Evolutionary conservation across 75 land plant genomes (phyloP), one percentile per base, ranked within the genome.

Genomic region (Selaginella moellendorffii): DNA sequence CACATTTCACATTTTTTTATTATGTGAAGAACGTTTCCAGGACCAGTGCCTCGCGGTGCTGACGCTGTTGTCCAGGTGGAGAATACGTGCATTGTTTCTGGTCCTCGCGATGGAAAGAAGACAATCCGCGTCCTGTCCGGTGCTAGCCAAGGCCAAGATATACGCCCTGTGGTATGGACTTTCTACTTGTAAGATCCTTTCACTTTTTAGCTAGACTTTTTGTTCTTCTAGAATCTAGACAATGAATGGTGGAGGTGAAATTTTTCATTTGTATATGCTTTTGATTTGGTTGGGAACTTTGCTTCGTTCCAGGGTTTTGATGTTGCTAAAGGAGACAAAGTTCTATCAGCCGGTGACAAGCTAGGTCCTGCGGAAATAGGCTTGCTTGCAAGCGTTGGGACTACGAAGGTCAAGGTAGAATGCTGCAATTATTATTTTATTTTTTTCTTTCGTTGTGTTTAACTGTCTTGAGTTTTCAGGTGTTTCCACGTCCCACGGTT

Each of bases 41-140:
- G 96, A 20, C 90, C 96, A 21, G 79, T 92, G 29, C 97, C 97
- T 26, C 84, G 81, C 67, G 96, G 97, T 63, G 96, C 96, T 24
- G 96, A 92, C 78, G 86, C 97, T 27, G 90, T 92, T 28, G 96
- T 92, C 29, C 95, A 88, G 76, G 80, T 92, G 54, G 97, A 92
- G 77, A 75, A 88, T 68, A 85, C 87, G 27, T 46, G 61, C 64
- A 26, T 84, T 31, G 64, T 65, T 24, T 74, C 21, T 53, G 27
- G 36, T 17, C 28, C 53, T 9, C 65, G 17, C 19, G 74, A 66
- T 78, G 78, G n/a, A n/a, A n/a, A n/a, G n/a, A n/a, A n/a, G n/a
- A n/a, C n/a, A 62, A 81, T 92, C 27, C 79, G 65, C 46, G 81
- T 92, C 54, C 61, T 78, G 56, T 76, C 63, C 25, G 66, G 66